Base-by-base conservation (phyloP, 2,329 filamentous ascomycete genomes). In the Monosporascus sp. region DNA sequence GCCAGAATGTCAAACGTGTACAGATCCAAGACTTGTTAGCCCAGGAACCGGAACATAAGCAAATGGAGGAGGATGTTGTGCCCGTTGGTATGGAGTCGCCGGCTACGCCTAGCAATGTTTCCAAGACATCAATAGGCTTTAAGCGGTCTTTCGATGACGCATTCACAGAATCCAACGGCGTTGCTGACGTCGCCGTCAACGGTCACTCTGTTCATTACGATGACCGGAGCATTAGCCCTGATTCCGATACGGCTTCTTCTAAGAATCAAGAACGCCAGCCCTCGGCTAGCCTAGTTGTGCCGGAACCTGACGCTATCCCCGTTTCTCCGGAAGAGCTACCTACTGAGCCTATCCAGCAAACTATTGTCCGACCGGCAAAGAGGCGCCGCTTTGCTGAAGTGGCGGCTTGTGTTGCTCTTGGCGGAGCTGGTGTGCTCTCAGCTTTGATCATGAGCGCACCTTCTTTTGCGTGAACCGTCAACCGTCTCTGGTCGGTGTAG, bases 331-430 rank as follows among this genome's bases (percentile, higher is more conserved):
- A 37, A 35, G 37, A 24, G n/a, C 44, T 25, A 5, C 47, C 52
- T 24, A 22, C 38, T 36, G n/a, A 49, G 24, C 38, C 55, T 22
- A 18, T 35, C 15, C 52, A 54, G 22, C 25, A 37, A 31, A 45
- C 49, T 46, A 49, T 50, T 41, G 11, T 43, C 18, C 59, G 62
- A 20, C 65, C 67, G 25, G 56, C 62, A 11, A 69, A 69, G 58
- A 61, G 59, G 46, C 61, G 63, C n/a, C 63, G 65, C 18, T 50
- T 68, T 24, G 63, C 62, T 18, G 61, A 67, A 51, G 62, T 63
- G 46, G 65, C 64, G 15, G 66, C 65, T 37, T 68, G 57, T 53
- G 60, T 66, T 11, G 65, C 63, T 18, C 53, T 68, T 4, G 66
- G 67, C 24, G 62, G 64, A 36, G 67, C 63, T 48, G 65, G 63